A percentile compares a stretch with the other conserved stretches of the same genome.
Evolutionary conservation across 352 stramenopile species (phyloP).

Genomic region (Thraustotheca clavata): DNA sequence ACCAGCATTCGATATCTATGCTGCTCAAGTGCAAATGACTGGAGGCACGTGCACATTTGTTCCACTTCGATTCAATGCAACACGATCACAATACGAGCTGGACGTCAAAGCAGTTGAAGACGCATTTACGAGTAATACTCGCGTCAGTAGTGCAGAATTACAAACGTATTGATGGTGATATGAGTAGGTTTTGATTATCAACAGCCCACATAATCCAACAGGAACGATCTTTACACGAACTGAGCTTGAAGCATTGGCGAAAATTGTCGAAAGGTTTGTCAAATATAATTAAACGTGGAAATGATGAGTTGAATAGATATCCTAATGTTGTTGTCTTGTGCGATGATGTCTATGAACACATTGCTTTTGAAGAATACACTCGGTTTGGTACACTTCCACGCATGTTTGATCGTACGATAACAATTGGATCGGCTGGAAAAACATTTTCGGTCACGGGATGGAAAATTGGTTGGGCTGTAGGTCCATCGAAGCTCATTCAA

Average conservation of each 20-base stretch:
- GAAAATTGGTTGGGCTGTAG: constrained; percentile 90
- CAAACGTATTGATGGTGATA: neutral
- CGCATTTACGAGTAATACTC: constrained; percentile 89
- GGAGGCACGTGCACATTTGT: constrained; percentile 74
- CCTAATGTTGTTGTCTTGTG: constrained; percentile 91
- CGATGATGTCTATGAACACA: constrained; percentile 99
- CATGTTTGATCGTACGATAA: constrained; percentile 82
- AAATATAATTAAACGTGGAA: constrained; percentile 11
- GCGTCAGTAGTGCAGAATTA: constrained; percentile 24
- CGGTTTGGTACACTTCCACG: constrained; percentile 69
- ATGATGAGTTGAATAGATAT: neutral
- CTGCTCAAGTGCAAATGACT: constrained; percentile 80
- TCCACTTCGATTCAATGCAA: constrained; percentile 47
- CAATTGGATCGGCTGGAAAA: constrained; percentile 87
- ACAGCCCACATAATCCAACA: constrained; percentile 98
- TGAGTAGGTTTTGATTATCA: constrained; percentile 85
- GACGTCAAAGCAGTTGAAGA: constrained; percentile 77
- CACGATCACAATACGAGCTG: constrained; percentile 52
- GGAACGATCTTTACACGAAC: constrained; percentile 93
- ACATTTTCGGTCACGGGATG: constrained; percentile 90
- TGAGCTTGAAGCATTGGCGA: constrained; percentile 91
- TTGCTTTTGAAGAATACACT: constrained; percentile 74
- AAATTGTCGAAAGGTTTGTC: constrained; percentile 57
- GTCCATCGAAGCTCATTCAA: constrained; percentile 60
- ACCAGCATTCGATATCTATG: constrained; percentile 97